A percentile compares a stretch with the other conserved stretches of the same genome.
Evolutionary conservation across 176 grass and related monocot genomes (phyloP).

Genomic region (Eragrostis nindensis): DNA sequence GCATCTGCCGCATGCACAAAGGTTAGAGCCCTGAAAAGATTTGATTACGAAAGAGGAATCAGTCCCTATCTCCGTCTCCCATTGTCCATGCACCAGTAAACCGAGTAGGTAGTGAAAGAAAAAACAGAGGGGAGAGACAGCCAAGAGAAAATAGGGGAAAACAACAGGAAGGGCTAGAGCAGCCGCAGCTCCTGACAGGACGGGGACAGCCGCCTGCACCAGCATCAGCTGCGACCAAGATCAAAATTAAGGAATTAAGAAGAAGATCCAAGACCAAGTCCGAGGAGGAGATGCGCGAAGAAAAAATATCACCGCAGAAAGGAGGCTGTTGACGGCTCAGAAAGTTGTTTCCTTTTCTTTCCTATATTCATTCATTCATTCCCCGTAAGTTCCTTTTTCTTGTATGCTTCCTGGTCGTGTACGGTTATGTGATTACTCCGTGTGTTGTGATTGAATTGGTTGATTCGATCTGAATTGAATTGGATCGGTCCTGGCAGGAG

Average conservation of each 20-base stretch:
- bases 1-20: conserved; percentile 7
- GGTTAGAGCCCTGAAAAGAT: conserved; percentile 1
- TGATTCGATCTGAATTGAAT: conserved; percentile 23
- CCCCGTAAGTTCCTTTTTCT: conserved; percentile 19
- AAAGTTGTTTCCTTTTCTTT: neutral
- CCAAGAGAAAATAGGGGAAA: conserved; percentile 1
- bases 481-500: neutral
- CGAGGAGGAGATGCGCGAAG: neutral
- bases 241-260: conserved; percentile 17
- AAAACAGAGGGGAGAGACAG: neutral
- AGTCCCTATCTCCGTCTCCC: conserved; percentile 4
- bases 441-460: neutral
- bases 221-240: conserved; percentile 18
- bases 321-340: conserved; percentile 14
- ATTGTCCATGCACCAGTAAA: conserved; percentile 17
- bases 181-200: conserved; percentile 2
- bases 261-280: neutral
- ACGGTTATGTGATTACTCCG: neutral
- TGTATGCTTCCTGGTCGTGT: neutral
- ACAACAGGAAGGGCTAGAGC: neutral
- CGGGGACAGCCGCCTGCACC: conserved; percentile 30
- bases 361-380: neutral
- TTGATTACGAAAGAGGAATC: conserved; percentile 23
- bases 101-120: neutral
- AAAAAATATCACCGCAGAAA: conserved; percentile 13